Conservation (phyloP, 352 stramenopile species). For the Globisporangium iwayamae region DNA sequence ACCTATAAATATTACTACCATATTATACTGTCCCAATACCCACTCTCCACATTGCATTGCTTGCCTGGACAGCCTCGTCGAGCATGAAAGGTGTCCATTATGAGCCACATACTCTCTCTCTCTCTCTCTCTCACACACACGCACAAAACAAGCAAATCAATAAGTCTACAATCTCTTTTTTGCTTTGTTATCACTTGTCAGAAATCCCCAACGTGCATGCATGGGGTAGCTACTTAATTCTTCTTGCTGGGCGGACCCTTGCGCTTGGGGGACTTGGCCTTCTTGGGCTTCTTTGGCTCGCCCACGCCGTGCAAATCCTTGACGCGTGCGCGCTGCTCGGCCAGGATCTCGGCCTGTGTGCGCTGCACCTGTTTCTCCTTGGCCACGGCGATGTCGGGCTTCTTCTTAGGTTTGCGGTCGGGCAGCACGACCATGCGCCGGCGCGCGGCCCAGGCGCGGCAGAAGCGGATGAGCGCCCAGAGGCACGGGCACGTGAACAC, state of each 20-base stretch:
- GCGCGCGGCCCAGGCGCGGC: constrained; percentile 50
- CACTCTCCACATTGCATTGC: constrained; percentile 25
- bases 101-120: not conserved
- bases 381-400: constrained; percentile 62
- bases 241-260: constrained; percentile 59
- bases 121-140: too few relatives aligned
- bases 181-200: too few relatives aligned
- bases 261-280: constrained; percentile 61
- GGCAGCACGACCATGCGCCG: constrained; percentile 58
- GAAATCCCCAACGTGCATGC: too few relatives aligned
- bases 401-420: constrained; percentile 71
- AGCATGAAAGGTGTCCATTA: not conserved
- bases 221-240: constrained; percentile 10
- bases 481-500: constrained; percentile 81
- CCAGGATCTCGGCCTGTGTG: constrained; percentile 79
- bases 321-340: constrained; percentile 63
- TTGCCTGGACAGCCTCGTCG: not conserved
- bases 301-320: constrained; percentile 59
- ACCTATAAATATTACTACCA: constrained; percentile 79
- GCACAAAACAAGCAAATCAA: not conserved
- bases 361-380: constrained; percentile 53
- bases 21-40: constrained; percentile 29
- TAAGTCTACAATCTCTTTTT: too few relatives aligned
- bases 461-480: constrained; percentile 77
- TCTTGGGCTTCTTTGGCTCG: constrained; percentile 53